These are phyloP conservation scores for Sodiomyces alkalinus DNA, from an alignment of 2,329 filamentous ascomycete species.

Conservation along the genomic window DNA sequence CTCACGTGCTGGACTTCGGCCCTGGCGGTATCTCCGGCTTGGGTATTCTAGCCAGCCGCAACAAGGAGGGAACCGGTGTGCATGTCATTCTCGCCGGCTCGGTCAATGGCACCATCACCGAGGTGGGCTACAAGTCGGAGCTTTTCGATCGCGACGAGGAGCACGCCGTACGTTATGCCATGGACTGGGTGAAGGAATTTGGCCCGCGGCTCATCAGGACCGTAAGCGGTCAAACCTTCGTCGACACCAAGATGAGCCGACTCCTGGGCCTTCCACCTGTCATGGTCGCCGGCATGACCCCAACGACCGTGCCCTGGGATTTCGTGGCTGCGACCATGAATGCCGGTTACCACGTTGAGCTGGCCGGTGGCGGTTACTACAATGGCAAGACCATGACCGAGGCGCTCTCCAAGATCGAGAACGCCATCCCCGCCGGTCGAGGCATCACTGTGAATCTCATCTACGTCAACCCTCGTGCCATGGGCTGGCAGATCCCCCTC, in stretches of 20 bases:
- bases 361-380: conserved; percentile 83
- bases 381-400: conserved; percentile 68
- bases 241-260: conserved; percentile 93
- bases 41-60: conserved; percentile 90
- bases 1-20: conserved; percentile 92
- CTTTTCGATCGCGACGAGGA: conserved; percentile 94
- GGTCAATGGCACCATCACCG: conserved; percentile 77
- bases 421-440: conserved; percentile 66
- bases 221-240: conserved; percentile 74
- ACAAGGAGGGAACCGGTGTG: conserved; percentile 97
- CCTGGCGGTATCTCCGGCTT: conserved; percentile 94
- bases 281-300: conserved; percentile 91
- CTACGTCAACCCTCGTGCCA: conserved; percentile 77
- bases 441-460: conserved; percentile 86
- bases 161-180: conserved; percentile 84
- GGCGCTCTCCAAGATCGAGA: conserved; percentile 72
- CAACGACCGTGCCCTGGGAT: conserved; percentile 76
- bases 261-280: conserved; percentile 73
- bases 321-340: conserved; percentile 90
- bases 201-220: conserved; percentile 86
- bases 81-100: conserved; percentile 88
- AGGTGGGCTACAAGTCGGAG: conserved; percentile 96
- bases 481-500: conserved; percentile 85
- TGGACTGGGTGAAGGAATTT: conserved; percentile 96
- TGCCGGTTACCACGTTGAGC: conserved; percentile 84